Conservation (phyloP, 163 green algal species). For the Chlorella variabilis region DNA sequence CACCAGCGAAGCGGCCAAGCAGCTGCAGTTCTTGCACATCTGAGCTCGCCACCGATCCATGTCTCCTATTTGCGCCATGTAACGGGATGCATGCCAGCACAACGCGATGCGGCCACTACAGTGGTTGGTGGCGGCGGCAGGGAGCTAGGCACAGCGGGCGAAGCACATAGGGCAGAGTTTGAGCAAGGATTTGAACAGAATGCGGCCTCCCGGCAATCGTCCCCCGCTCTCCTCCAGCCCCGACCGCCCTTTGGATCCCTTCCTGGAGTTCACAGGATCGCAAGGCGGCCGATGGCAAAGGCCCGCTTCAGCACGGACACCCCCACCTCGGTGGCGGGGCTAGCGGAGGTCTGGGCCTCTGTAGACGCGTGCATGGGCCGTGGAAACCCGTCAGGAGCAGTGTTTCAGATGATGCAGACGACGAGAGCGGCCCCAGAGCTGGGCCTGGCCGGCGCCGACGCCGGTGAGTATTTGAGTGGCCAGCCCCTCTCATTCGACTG, state of each 20-base stretch:
- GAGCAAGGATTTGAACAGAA: background rate
- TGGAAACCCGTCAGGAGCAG: background rate
- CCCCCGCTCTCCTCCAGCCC: background rate
- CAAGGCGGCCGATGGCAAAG: too few relatives aligned
- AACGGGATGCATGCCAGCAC: too few relatives aligned
- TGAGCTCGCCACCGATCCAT: too few relatives aligned
- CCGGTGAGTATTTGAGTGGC: background rate
- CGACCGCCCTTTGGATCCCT: too few relatives aligned
- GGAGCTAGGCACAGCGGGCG: background rate
- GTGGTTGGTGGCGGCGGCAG: too few relatives aligned
- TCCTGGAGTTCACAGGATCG: too few relatives aligned
- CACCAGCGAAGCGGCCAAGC: background rate
- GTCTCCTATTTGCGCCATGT: too few relatives aligned
- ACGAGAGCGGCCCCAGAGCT: background rate
- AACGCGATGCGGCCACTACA: too few relatives aligned
- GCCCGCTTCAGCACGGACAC: background rate
- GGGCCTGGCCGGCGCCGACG: background rate
- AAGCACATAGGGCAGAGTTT: background rate
- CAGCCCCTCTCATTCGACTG: too few relatives aligned
- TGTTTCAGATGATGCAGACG: slow-evolving; percentile 17
- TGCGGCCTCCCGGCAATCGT: background rate
- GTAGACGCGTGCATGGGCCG: background rate
- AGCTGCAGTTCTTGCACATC: slow-evolving; percentile 22
- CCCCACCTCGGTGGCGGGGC: background rate
- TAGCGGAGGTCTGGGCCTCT: background rate